A percentile compares a stretch with the other conserved stretches of the same genome.
Conservation (phyloP, 176 grass and related monocot species). For the Guadua angustifolia region DNA sequence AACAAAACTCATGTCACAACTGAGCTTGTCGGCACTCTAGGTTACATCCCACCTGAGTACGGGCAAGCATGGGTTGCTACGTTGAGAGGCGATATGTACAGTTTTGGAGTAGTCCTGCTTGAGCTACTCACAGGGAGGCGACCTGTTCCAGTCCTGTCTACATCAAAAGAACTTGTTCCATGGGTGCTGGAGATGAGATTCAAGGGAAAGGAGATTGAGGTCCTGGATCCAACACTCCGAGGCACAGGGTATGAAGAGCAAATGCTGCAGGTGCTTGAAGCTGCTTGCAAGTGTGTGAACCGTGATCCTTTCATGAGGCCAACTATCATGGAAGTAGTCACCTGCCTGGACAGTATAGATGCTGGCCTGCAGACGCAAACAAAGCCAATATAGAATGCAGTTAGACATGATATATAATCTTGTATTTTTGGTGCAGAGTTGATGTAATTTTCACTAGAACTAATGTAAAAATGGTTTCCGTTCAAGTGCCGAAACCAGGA, state of each 20-base stretch:
- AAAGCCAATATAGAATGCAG: conserved; percentile 1
- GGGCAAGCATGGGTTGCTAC: conserved; percentile 71
- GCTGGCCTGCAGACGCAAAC: not conserved
- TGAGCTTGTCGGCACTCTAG: conserved; percentile 65
- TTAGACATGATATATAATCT: not conserved
- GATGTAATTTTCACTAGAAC: not conserved
- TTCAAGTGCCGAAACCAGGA: not conserved
- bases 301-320: conserved; percentile 48
- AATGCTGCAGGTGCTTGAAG: conserved; percentile 60
- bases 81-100: conserved; percentile 72
- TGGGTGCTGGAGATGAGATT: conserved; percentile 54
- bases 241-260: conserved; percentile 50
- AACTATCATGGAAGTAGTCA: conserved; percentile 52
- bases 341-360: conserved; percentile 29
- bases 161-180: conserved; percentile 49
- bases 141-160: conserved; percentile 37
- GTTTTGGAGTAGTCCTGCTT: conserved; percentile 81
- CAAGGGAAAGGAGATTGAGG: conserved; percentile 36
- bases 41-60: conserved; percentile 88
- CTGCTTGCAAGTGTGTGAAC: conserved; percentile 55
- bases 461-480: not conserved
- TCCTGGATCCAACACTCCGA: conserved; percentile 46
- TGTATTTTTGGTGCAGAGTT: not conserved
- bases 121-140: conserved; percentile 69
- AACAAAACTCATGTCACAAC: conserved; percentile 81